Evolutionary conservation across 2,329 filamentous ascomycete species (phyloP).

Genomic region (Curvularia spicifera): DNA sequence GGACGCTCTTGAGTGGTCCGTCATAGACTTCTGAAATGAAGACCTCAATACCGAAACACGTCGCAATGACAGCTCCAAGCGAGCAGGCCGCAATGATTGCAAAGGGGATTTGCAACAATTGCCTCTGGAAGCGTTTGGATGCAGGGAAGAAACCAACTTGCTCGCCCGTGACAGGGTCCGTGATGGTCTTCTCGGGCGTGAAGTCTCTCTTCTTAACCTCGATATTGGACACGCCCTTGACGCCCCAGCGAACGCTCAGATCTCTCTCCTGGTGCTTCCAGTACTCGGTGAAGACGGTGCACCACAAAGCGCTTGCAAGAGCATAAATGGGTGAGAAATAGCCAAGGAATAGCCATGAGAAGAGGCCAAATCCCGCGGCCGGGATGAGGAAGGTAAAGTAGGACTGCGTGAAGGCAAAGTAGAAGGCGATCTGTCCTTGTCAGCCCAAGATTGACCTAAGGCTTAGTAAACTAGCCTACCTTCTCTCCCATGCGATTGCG

Average conservation of each 20-base stretch:
- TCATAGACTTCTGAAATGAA: constrained; percentile 95
- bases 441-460: constrained; percentile 14
- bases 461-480: constrained; percentile 22
- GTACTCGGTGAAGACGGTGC: constrained; percentile 87
- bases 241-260: constrained; percentile 85
- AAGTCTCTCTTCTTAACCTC: constrained; percentile 81
- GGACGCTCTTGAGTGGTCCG: constrained; percentile 82
- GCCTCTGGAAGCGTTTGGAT: constrained; percentile 74
- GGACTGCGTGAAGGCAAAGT: constrained; percentile 91
- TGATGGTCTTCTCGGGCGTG: constrained; percentile 74
- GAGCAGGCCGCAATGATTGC: constrained; percentile 73
- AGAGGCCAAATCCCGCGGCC: constrained; percentile 77
- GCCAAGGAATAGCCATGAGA: constrained; percentile 81
- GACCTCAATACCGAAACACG: constrained; percentile 90
- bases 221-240: constrained; percentile 81
- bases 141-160: constrained; percentile 76
- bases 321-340: constrained; percentile 85
- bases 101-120: constrained; percentile 85
- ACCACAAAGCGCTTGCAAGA: constrained; percentile 79
- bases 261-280: constrained; percentile 95
- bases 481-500: constrained; percentile 59
- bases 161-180: constrained; percentile 84
- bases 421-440: constrained; percentile 74
- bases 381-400: constrained; percentile 89
- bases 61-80: constrained; percentile 81